These are phyloP conservation scores for Maudiozyma saulgeensis DNA, from an alignment of 805 yeast species.

Conservation along the genomic window DNA sequence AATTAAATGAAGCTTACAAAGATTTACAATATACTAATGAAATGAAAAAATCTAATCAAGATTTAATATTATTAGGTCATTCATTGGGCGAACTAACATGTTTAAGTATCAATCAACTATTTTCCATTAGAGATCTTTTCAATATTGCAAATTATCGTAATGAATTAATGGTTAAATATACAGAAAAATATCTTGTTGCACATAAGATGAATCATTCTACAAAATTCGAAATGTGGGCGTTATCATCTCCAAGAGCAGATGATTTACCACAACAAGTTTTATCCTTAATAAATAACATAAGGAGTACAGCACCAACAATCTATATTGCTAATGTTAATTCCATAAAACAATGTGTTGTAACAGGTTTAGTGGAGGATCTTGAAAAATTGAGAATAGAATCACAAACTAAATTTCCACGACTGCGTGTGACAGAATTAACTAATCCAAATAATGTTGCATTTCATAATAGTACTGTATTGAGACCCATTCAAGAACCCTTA, in stretches of 20 bases:
- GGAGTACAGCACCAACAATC: slow-evolving; percentile 12
- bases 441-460: slow-evolving; percentile 28
- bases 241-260: slow-evolving; percentile 23
- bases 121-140: slow-evolving; percentile 21
- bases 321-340: slow-evolving; percentile 28
- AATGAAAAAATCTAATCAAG: background rate
- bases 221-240: slow-evolving; percentile 26
- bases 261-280: slow-evolving; percentile 20
- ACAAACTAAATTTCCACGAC: slow-evolving; percentile 15
- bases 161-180: slow-evolving; percentile 26
- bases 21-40: background rate
- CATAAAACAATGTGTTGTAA: slow-evolving; percentile 26
- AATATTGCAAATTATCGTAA: slow-evolving; percentile 28
- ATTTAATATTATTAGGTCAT: slow-evolving; percentile 23
- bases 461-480: slow-evolving; percentile 25
- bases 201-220: slow-evolving; percentile 18
- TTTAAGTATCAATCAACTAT: slow-evolving; percentile 20
- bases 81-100: slow-evolving; percentile 30
- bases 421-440: slow-evolving; percentile 21
- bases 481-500: slow-evolving; percentile 26
- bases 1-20: background rate
- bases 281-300: slow-evolving; percentile 9
- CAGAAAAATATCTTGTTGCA: slow-evolving; percentile 20
- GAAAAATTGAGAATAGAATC: slow-evolving; percentile 18
- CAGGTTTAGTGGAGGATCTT: slow-evolving; percentile 23